Evolutionary conservation across 2,329 filamentous ascomycete species (phyloP), one percentile per base, ranked within the genome.

Genomic region (Phialophora expanda): DNA sequence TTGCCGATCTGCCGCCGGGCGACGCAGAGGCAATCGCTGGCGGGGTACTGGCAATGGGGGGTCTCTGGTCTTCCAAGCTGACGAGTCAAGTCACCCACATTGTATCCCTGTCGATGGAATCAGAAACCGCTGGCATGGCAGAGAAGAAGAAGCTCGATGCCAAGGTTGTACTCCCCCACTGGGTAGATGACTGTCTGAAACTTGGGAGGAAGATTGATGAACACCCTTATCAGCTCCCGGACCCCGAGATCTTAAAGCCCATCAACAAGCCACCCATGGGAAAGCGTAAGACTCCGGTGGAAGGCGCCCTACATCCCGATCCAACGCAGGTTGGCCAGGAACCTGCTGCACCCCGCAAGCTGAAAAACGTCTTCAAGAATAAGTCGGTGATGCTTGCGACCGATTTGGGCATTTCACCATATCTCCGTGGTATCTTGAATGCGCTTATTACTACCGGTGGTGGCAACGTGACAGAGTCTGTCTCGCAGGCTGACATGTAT

Each of bases 141-240:
- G 70, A 82, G 51, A 80, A 84, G 8, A 96, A 89, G 77, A 85
- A 85, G 1, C 82, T 91, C 61, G 87, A 87, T 62, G 87, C 87
- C 77, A 93, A 92, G 78, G 90, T 97, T 66, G 91, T 99, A 20
- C 83, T 99, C 60, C 95, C 95, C 44, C 56, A 66, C 68, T 93
- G 91, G 93, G 97, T 99, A 75, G 94, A 98, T 73, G 94, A 97
- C 76, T 99, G 95, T 78, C 86, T 99, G 71, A 95, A 91, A 78
- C 86, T 99, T 30, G 93, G 94, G 57, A 93, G 92, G 77, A 88
- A 91, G 66, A 97, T 99, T 72, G 90, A 92, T 72, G 95, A 99
- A 76, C 81, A 83, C 6, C 95, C 95, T 0, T 99, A 99, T 75
- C 80, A 87, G 22, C 84, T 98, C 1, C 95, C 95, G 1, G 84